These are phyloP conservation scores for Musa balbisiana DNA, from an alignment of 202 grass and related monocot species.

Conservation along the genomic window DNA sequence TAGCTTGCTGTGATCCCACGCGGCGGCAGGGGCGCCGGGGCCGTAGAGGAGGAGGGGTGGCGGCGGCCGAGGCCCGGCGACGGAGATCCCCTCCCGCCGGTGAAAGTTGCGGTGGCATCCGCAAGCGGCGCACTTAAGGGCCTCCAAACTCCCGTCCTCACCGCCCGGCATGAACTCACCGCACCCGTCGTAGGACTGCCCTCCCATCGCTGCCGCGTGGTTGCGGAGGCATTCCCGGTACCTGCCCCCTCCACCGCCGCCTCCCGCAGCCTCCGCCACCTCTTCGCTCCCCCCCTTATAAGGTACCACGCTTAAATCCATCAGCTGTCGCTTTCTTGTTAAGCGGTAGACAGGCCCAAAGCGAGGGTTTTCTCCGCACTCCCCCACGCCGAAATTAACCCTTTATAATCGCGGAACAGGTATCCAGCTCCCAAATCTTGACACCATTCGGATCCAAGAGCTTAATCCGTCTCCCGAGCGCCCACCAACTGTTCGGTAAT, in stretches of 20 bases:
- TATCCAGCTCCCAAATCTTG: no score
- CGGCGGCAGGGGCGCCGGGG: neutral
- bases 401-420: neutral
- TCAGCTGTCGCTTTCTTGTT: constrained; percentile 1
- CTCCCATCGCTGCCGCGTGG: constrained; percentile 5
- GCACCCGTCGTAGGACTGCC: constrained; percentile 8
- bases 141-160: constrained; percentile 6
- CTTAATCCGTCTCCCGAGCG: neutral
- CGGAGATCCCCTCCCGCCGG: neutral
- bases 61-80: neutral
- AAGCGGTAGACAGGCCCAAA: neutral
- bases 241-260: neutral
- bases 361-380: neutral
- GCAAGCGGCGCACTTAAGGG: constrained; percentile 9
- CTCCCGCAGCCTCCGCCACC: neutral
- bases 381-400: neutral
- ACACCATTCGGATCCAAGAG: neutral
- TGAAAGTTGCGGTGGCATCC: constrained; percentile 16
- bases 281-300: neutral
- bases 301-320: constrained; percentile 16
- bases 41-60: constrained; percentile 7
- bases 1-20: neutral
- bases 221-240: constrained; percentile 8
- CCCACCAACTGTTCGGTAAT: neutral
- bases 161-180: constrained; percentile 12